Percentiles rank a stretch among this genome's conserved stretches.
phyloP scores from a whole-genome alignment of 192 early-diverging fungal genomes.

The Endogone sp. region DNA sequence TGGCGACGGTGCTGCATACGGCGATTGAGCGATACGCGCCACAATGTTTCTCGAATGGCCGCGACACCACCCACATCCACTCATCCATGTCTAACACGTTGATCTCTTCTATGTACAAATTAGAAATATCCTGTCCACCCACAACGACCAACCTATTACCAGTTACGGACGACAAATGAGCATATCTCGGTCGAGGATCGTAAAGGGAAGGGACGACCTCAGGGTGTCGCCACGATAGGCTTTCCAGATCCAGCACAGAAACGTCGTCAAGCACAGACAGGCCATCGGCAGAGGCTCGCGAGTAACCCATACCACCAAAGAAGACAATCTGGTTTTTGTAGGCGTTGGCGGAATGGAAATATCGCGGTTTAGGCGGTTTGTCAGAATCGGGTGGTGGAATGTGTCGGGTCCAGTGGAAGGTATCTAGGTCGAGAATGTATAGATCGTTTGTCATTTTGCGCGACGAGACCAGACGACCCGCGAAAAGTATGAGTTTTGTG shows the following conservation, averaged over 20 bases:
- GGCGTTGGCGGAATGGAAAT: conserved; percentile 75
- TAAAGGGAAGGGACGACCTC: conserved; percentile 38
- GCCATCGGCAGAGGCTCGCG: conserved; percentile 46
- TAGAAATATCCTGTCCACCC: conserved; percentile 75
- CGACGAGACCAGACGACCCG: conserved; percentile 63
- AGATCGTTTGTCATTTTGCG: conserved; percentile 71
- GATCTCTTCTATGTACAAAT: conserved; percentile 74
- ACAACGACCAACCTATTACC: conserved; percentile 61
- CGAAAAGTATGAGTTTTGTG: conserved; percentile 64
- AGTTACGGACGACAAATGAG: conserved; percentile 69
- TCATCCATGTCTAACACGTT: conserved; percentile 71
- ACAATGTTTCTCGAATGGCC: conserved; percentile 68
- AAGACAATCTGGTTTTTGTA: conserved; percentile 64
- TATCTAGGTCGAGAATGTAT: conserved; percentile 61
- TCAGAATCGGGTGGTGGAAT: conserved; percentile 32
- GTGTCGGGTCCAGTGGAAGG: conserved; percentile 54
- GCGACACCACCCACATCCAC: conserved; percentile 61
- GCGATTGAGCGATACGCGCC: conserved; percentile 78
- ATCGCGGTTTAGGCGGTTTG: conserved; percentile 51
- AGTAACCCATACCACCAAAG: conserved; percentile 81
- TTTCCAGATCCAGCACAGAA: conserved; percentile 61
- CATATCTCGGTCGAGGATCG: conserved; percentile 67
- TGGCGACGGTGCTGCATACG: conserved; percentile 47
- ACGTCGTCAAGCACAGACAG: conserved; percentile 68
- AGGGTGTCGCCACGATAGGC: conserved; percentile 60